Conservation (phyloP, 2,329 filamentous ascomycete genomes). For the Colletotrichum agaves region DNA sequence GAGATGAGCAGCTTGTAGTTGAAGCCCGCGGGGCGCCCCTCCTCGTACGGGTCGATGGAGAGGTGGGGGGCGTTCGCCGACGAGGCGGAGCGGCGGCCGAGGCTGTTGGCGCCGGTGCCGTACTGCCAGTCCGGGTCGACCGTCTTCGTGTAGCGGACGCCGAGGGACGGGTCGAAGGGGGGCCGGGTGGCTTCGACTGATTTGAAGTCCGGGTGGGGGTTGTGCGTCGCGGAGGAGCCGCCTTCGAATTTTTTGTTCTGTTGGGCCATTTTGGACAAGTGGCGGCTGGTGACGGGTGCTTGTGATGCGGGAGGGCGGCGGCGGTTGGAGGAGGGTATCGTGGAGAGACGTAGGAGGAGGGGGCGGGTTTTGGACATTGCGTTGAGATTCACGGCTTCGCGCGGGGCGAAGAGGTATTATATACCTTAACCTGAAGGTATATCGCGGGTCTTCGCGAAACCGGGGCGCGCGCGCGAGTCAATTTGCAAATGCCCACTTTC, state of each 20-base stretch:
- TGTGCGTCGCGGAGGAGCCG: conserved; percentile 58
- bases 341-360: conserved; percentile 12
- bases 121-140: conserved; percentile 72
- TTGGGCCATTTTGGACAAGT: conserved; percentile 5
- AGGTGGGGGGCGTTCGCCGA: conserved; percentile 67
- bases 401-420: background rate
- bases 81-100: conserved; percentile 56
- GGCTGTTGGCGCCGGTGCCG: conserved; percentile 71
- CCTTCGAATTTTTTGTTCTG: conserved; percentile 18
- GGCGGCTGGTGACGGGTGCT: background rate
- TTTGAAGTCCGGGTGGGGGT: conserved; percentile 81
- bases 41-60: conserved; percentile 82
- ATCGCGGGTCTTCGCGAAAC: conserved; percentile 6
- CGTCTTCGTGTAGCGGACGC: conserved; percentile 71
- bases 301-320: background rate
- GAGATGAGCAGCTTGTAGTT: conserved; percentile 96
- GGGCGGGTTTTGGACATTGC: background rate
- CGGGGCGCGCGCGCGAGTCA: conserved; percentile 23
- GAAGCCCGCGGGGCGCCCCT: conserved; percentile 71
- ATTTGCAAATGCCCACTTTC: conserved; percentile 22
- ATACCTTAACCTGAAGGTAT: too few relatives aligned
- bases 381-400: too few relatives aligned
- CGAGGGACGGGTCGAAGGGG: conserved; percentile 61
- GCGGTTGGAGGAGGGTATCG: conserved; percentile 2
- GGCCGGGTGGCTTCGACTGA: conserved; percentile 73